A percentile compares a stretch with the other conserved stretches of the same genome.
These are phyloP conservation scores for Eimeria sp. DNA, from an alignment of 169 alveolate genomes.

Conservation along the genomic window DNA sequence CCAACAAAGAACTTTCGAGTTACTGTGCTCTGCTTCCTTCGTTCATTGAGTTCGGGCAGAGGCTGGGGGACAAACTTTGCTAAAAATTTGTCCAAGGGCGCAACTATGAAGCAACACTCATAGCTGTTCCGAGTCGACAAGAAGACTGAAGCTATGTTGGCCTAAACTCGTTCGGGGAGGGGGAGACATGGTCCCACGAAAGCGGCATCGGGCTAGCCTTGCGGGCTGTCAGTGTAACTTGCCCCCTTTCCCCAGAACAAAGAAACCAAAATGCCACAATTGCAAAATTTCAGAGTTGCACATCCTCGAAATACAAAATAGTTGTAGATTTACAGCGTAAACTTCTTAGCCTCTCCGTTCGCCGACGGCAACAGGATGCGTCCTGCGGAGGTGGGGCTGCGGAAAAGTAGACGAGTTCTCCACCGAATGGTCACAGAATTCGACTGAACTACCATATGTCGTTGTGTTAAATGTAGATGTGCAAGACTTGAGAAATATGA, in stretches of 20 bases:
- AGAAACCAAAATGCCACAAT: background rate
- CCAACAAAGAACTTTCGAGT: background rate
- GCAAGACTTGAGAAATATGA: background rate
- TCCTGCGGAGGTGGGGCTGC: background rate
- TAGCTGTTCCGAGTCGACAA: background rate
- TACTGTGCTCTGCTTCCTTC: background rate
- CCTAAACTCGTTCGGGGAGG: constrained; percentile 5
- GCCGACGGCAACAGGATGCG: background rate
- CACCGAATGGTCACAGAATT: background rate
- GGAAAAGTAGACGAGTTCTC: background rate
- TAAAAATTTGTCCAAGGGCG: background rate
- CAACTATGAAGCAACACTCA: background rate
- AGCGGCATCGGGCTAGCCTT: constrained; percentile 12
- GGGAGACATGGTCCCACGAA: constrained; percentile 9
- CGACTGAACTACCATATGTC: background rate
- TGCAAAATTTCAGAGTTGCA: background rate
- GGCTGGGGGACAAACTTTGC: background rate
- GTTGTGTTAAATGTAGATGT: background rate
- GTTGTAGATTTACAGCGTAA: background rate
- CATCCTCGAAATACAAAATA: background rate
- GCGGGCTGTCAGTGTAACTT: background rate
- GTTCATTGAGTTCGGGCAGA: background rate
- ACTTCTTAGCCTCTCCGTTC: background rate
- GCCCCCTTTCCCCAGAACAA: background rate
- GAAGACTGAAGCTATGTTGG: background rate